Conservation (phyloP, 805 yeast genomes). For the Suhomyces canberraensis region DNA sequence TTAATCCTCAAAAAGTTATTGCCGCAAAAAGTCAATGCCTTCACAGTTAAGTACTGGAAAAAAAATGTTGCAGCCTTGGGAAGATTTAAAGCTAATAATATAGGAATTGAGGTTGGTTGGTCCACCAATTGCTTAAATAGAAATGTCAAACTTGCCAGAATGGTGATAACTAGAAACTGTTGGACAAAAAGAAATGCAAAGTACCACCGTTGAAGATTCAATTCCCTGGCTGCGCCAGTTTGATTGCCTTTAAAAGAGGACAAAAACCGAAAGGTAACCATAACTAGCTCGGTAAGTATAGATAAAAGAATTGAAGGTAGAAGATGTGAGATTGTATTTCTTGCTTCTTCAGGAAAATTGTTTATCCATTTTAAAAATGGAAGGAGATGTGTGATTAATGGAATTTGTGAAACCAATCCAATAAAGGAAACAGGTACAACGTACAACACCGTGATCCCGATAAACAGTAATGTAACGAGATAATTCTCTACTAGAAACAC, state of each 20-base stretch:
- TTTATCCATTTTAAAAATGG: constrained; percentile 60
- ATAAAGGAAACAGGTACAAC: constrained; percentile 81
- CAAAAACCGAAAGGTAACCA: constrained; percentile 53
- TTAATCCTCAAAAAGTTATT: constrained; percentile 61
- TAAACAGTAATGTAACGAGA: constrained; percentile 44
- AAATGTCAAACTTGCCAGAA: constrained; percentile 73
- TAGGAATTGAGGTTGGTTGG: constrained; percentile 71
- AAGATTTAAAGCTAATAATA: constrained; percentile 68
- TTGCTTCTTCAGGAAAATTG: constrained; percentile 49
- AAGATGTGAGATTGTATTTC: constrained; percentile 56
- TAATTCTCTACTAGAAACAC: constrained; percentile 36
- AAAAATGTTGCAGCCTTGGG: constrained; percentile 88
- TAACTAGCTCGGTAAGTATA: constrained; percentile 59
- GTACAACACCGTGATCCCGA: constrained; percentile 56
- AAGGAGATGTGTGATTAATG: constrained; percentile 56
- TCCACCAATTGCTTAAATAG: constrained; percentile 58
- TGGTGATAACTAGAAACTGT: constrained; percentile 77
- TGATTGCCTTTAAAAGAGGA: constrained; percentile 55
- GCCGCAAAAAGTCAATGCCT: constrained; percentile 76
- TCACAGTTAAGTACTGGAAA: constrained; percentile 69
- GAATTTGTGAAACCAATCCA: constrained; percentile 72
- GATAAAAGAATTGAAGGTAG: constrained; percentile 68
- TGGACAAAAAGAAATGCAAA: constrained; percentile 79
- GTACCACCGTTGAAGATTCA: constrained; percentile 74
- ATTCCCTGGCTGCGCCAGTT: constrained; percentile 61